phyloP scores from a whole-genome alignment of 176 grass and related monocot genomes.

The Pontederia paniculata region DNA sequence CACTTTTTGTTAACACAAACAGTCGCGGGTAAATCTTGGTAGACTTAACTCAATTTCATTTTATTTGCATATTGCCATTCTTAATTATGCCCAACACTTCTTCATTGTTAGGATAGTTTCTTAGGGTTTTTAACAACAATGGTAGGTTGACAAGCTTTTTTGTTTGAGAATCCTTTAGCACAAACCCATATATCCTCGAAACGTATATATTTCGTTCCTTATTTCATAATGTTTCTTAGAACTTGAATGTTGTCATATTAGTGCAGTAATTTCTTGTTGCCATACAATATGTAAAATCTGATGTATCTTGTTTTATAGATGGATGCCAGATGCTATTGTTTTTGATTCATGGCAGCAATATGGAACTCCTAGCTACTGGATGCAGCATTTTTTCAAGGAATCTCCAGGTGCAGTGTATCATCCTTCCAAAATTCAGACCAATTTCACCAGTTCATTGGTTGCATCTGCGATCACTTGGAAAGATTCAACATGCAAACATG shows the following conservation, averaged over 20 bases:
- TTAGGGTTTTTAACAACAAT: too few species aligned
- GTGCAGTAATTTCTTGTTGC: too few species aligned
- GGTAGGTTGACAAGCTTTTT: too few species aligned
- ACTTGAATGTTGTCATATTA: too few species aligned
- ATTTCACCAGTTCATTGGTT: conserved; percentile 35
- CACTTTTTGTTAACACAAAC: conserved; percentile 67
- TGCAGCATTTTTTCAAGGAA: conserved; percentile 60
- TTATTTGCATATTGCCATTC: too few species aligned
- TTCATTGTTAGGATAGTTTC: too few species aligned
- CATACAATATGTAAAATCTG: neutral
- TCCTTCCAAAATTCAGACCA: conserved; percentile 50
- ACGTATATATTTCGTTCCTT: too few species aligned
- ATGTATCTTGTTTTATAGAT: conserved; percentile 28
- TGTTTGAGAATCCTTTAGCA: too few species aligned
- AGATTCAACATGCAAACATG: conserved; percentile 26
- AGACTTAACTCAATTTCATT: neutral
- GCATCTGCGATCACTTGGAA: conserved; percentile 84
- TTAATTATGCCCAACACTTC: too few species aligned
- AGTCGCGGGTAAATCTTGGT: conserved; percentile 45
- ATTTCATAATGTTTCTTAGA: too few species aligned
- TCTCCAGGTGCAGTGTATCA: conserved; percentile 52
- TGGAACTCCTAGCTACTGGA: conserved; percentile 89
- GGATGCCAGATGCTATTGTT: conserved; percentile 78
- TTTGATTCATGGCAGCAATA: conserved; percentile 76
- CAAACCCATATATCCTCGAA: too few species aligned